These are phyloP conservation scores for Rhodosporidiobolus odoratus DNA, from an alignment of 768 basidiomycete species.

Conservation along the genomic window DNA sequence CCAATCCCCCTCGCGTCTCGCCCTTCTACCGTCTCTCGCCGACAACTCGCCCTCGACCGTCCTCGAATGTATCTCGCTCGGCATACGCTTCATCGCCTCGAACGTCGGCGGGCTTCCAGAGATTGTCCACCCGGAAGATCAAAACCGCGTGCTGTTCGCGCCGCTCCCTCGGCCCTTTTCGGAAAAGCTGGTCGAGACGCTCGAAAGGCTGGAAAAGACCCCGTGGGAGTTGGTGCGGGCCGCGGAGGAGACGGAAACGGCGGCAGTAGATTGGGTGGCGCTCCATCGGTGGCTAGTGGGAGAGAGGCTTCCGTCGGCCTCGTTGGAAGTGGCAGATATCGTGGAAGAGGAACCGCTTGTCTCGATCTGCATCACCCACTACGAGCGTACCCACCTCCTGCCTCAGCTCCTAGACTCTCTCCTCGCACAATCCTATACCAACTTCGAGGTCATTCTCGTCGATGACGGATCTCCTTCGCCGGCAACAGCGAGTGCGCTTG, in stretches of 20 bases:
- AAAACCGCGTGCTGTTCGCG: slow-evolving; percentile 8
- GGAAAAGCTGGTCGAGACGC: not conserved
- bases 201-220: not conserved
- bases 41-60: slow-evolving; percentile 39
- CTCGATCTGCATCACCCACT: slow-evolving; percentile 36
- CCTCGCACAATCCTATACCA: slow-evolving; percentile 20
- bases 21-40: slow-evolving; percentile 36
- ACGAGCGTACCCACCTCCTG: slow-evolving; percentile 34
- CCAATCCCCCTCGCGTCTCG: slow-evolving; percentile 23
- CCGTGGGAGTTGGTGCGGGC: slow-evolving; percentile 3
- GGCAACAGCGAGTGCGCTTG: slow-evolving; percentile 5
- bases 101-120: slow-evolving; percentile 35
- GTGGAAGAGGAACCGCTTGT: slow-evolving; percentile 12
- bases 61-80: slow-evolving; percentile 34
- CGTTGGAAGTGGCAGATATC: not conserved
- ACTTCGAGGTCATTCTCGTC: slow-evolving; percentile 34
- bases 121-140: slow-evolving; percentile 27
- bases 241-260: slow-evolving; percentile 9
- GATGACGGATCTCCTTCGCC: slow-evolving; percentile 31
- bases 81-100: slow-evolving; percentile 31
- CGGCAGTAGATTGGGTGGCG: slow-evolving; percentile 9
- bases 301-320: not conserved
- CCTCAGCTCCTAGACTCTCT: slow-evolving; percentile 31
- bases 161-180: slow-evolving; percentile 8
- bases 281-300: slow-evolving; percentile 23